A percentile compares a stretch with the other conserved stretches of the same genome.
These are phyloP conservation scores for Tetraselmis chui DNA, from an alignment of 139 green algal species.

Conservation along the genomic window DNA sequence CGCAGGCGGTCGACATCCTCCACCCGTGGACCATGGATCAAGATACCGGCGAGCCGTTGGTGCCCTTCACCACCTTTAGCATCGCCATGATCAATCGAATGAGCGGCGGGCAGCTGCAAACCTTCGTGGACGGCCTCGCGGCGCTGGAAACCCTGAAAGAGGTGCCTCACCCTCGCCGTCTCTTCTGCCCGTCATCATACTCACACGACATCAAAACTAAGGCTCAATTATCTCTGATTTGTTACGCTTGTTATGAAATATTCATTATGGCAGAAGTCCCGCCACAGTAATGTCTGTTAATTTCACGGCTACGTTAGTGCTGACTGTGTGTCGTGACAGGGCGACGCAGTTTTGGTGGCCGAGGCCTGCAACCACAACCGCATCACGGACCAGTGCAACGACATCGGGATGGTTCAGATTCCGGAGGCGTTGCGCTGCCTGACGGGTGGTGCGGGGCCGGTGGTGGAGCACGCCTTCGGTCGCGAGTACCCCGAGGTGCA, in stretches of 20 bases:
- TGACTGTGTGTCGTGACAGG: background rate
- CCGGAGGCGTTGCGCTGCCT: background rate
- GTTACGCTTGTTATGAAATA: too few relatives aligned
- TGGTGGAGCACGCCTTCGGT: slow-evolving; percentile 50
- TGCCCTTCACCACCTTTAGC: slow-evolving; percentile 59
- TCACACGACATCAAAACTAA: too few relatives aligned
- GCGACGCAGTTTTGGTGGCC: slow-evolving; percentile 41
- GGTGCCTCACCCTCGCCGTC: background rate
- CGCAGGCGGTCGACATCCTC: slow-evolving; percentile 56
- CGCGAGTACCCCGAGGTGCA: slow-evolving; percentile 30
- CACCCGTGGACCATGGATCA: slow-evolving; percentile 51
- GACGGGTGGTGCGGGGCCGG: background rate
- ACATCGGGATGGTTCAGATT: slow-evolving; percentile 57
- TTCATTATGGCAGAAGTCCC: too few relatives aligned
- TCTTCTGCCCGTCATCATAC: background rate
- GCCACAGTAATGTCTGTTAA: too few relatives aligned
- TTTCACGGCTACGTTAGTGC: too few relatives aligned
- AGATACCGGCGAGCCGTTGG: slow-evolving; percentile 22
- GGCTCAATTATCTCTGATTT: too few relatives aligned
- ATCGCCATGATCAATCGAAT: slow-evolving; percentile 52
- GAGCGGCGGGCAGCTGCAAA: slow-evolving; percentile 35
- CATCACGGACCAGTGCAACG: slow-evolving; percentile 56
- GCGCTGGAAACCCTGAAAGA: slow-evolving; percentile 22
- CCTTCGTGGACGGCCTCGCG: slow-evolving; percentile 41
- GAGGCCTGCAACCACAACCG: slow-evolving; percentile 69